Evolutionary conservation across 2,329 filamentous ascomycete species (phyloP).

Genomic region (Orbilia ellipsospora): DNA sequence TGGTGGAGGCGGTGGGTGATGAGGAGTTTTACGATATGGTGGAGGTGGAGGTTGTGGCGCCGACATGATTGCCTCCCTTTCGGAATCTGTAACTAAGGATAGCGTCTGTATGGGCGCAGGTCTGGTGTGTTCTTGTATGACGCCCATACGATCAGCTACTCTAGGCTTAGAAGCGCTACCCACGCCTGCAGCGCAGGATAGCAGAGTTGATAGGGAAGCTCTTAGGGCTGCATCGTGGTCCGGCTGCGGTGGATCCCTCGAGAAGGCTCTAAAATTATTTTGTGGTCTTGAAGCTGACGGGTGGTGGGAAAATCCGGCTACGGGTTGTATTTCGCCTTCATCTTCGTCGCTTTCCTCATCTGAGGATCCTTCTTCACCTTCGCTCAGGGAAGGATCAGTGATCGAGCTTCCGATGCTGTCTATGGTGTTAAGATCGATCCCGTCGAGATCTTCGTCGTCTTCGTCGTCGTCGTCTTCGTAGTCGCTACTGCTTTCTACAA

Average conservation of each 20-base stretch:
- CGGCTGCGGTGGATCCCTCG: conserved; percentile 68
- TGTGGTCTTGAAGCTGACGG: conserved; percentile 39
- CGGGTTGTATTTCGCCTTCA: conserved; percentile 44
- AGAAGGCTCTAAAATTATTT: conserved; percentile 50
- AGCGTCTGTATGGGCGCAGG: conserved; percentile 47
- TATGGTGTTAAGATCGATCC: conserved; percentile 43
- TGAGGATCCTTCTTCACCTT: conserved; percentile 47
- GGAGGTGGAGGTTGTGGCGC: conserved; percentile 32
- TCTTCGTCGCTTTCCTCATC: conserved; percentile 34
- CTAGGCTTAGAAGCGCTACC: conserved; percentile 74
- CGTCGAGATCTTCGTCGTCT: conserved; percentile 51
- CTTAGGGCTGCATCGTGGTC: conserved; percentile 94
- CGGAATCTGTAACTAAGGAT: conserved; percentile 46
- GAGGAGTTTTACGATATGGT: conserved; percentile 22
- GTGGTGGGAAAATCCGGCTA: conserved; percentile 40
- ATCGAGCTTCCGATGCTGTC: conserved; percentile 52
- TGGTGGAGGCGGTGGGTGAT: conserved; percentile 23
- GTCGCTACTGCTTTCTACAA: conserved; percentile 50
- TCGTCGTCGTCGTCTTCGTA: conserved; percentile 39
- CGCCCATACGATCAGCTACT: conserved; percentile 39
- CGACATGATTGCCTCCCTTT: conserved; percentile 50
- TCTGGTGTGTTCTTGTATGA: conserved; percentile 39
- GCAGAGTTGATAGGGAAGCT: conserved; percentile 90
- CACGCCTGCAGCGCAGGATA: conserved; percentile 94
- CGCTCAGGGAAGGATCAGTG: conserved; percentile 49